These are phyloP conservation scores for Erodium chrysanthum DNA, from an alignment of 441 rosid species.

Conservation along the genomic window DNA sequence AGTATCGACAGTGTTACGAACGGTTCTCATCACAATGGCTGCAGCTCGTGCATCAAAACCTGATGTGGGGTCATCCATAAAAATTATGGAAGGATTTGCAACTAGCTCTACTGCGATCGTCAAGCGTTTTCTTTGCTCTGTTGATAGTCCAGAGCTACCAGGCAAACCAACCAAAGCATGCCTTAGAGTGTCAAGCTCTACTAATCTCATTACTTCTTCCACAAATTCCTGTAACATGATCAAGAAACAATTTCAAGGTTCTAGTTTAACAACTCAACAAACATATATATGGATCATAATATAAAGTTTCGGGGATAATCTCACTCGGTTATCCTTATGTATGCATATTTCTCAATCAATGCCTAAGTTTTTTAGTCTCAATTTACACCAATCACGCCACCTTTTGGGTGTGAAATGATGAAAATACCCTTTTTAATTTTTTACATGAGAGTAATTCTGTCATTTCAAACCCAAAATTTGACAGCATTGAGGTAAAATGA, in stretches of 20 bases:
- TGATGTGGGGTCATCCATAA: constrained; percentile 98
- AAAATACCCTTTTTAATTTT: too few species aligned
- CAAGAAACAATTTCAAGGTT: constrained; percentile 5
- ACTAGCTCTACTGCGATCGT: constrained; percentile 96
- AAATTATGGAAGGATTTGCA: constrained; percentile 87
- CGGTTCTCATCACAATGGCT: constrained; percentile 92
- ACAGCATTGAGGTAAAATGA: too few species aligned
- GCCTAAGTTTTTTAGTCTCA: too few species aligned
- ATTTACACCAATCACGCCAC: too few species aligned
- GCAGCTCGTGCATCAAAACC: constrained; percentile 98
- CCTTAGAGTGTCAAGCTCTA: constrained; percentile 67
- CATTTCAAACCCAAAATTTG: too few species aligned
- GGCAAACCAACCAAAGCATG: constrained; percentile 80
- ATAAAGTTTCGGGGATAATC: neutral
- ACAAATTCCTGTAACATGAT: constrained; percentile 59
- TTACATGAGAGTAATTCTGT: too few species aligned
- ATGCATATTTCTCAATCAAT: too few species aligned
- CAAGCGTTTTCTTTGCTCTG: constrained; percentile 84
- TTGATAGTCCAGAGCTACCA: constrained; percentile 73
- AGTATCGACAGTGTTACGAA: constrained; percentile 90
- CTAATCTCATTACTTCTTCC: constrained; percentile 86
- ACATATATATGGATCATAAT: neutral
- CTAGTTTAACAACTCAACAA: neutral
- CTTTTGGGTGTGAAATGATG: too few species aligned
- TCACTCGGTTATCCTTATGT: too few species aligned